Conservation (phyloP, 352 stramenopile genomes). For the Phytophthora cactorum region DNA sequence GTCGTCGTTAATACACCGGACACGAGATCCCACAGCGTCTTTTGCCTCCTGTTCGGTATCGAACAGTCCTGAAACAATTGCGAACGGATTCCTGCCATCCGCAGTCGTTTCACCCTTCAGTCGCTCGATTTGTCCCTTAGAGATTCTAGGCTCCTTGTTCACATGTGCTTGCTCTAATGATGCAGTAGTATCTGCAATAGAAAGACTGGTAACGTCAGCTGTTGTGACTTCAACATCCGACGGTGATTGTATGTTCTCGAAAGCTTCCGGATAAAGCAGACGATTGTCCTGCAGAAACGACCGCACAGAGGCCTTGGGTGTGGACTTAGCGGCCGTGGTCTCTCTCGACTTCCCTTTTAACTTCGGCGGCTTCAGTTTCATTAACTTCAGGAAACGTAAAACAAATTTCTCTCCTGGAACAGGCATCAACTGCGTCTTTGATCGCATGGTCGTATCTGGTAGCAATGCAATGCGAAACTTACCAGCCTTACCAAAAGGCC, state of each 20-base stretch:
- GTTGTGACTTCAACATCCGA: too few species aligned
- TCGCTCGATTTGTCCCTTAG: conserved; percentile 54
- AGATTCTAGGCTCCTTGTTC: neutral
- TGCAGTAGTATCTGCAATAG: neutral
- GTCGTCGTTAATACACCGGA: conserved; percentile 21
- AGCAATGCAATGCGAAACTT: conserved; percentile 70
- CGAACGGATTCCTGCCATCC: conserved; percentile 69
- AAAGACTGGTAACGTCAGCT: neutral
- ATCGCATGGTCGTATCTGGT: neutral
- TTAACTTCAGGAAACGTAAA: conserved; percentile 70
- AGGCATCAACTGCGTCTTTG: conserved; percentile 12
- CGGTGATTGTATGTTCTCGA: conserved; percentile 7
- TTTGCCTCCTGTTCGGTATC: conserved; percentile 47
- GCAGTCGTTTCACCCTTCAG: conserved; percentile 73
- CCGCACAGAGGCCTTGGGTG: conserved; percentile 3
- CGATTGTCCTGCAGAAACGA: conserved; percentile 50
- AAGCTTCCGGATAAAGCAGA: conserved; percentile 57
- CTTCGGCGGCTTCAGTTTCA: conserved; percentile 46
- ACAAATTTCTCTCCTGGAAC: conserved; percentile 48
- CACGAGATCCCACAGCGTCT: conserved; percentile 31
- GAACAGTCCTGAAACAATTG: conserved; percentile 68
- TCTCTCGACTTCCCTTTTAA: conserved; percentile 20
- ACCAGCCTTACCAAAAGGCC: conserved; percentile 83
- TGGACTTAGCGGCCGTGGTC: conserved; percentile 10
- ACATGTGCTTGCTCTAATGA: neutral